Percentiles rank a stretch among this genome's conserved stretches.
Conservation (phyloP, 208 protist genomes). For the Leishmania amazonensis region DNA sequence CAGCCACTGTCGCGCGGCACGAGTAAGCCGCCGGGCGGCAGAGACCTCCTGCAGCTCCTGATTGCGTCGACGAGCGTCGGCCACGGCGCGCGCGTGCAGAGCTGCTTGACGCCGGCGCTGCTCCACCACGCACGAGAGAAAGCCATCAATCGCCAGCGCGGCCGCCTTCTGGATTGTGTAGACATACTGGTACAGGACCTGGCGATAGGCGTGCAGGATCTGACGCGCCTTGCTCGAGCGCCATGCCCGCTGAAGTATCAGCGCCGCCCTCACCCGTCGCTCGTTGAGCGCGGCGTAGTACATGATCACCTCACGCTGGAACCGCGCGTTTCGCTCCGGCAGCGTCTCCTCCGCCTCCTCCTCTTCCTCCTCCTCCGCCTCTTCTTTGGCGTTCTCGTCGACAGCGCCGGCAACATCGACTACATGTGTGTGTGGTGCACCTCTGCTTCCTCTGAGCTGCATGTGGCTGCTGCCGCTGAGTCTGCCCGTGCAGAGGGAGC, state of each 20-base stretch:
- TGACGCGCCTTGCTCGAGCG: conserved; percentile 53
- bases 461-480: neutral
- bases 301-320: conserved; percentile 56
- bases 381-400: neutral
- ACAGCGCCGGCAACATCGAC: neutral
- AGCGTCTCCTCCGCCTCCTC: conserved; percentile 65
- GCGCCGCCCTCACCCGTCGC: conserved; percentile 48
- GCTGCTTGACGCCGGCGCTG: conserved; percentile 21
- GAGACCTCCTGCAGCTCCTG: conserved; percentile 30
- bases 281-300: conserved; percentile 45
- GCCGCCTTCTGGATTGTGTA: conserved; percentile 72
- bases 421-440: neutral
- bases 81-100: neutral
- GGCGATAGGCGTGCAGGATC: conserved; percentile 49
- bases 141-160: conserved; percentile 56
- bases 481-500: neutral
- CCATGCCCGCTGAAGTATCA: conserved; percentile 64
- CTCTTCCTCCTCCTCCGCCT: conserved; percentile 41
- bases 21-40: conserved; percentile 34
- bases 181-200: conserved; percentile 63
- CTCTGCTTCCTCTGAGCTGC: neutral
- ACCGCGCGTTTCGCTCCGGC: conserved; percentile 54
- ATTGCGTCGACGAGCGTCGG: conserved; percentile 17
- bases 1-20: conserved; percentile 33
- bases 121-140: conserved; percentile 34